A percentile compares a stretch with the other conserved stretches of the same genome.
Conservation (phyloP, 1,284 basidiomycete species). For the Chondrostereum purpureum region DNA sequence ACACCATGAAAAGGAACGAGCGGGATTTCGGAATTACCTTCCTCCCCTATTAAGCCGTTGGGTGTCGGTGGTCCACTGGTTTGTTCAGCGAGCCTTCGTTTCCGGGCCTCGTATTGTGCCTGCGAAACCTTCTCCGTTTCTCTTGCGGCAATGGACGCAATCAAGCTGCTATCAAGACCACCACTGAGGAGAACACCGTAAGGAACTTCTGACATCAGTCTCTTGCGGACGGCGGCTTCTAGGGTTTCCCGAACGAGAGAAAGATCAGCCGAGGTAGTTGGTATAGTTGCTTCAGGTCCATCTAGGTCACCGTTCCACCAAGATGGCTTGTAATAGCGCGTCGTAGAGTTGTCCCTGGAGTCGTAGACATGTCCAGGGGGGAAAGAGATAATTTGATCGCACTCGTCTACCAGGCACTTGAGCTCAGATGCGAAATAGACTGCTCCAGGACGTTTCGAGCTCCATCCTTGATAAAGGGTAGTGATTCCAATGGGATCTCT, state of each 20-base stretch:
- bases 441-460: constrained; percentile 77
- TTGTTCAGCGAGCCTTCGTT: constrained; percentile 47
- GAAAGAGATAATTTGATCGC: constrained; percentile 93
- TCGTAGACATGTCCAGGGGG: constrained; percentile 97
- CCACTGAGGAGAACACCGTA: constrained; percentile 96
- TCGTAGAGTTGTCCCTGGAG: constrained; percentile 69
- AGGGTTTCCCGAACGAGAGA: constrained; percentile 74
- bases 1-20: neutral
- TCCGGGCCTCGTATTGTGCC: constrained; percentile 69
- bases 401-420: constrained; percentile 89
- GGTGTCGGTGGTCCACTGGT: constrained; percentile 57
- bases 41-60: constrained; percentile 39
- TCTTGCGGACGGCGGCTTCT: constrained; percentile 90
- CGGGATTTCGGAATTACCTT: constrained; percentile 37
- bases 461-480: constrained; percentile 95
- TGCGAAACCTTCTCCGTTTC: constrained; percentile 91
- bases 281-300: constrained; percentile 45
- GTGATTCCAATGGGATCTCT: constrained; percentile 98
- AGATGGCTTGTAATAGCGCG: constrained; percentile 78
- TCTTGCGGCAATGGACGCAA: constrained; percentile 93
- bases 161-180: constrained; percentile 93
- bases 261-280: constrained; percentile 65
- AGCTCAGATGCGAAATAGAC: constrained; percentile 96
- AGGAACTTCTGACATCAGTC: constrained; percentile 98
- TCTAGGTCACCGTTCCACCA: constrained; percentile 82